Evolutionary conservation across 352 stramenopile genomes (phyloP), one percentile per base, ranked within the genome.

Genomic region (Phytophthora constricta): DNA sequence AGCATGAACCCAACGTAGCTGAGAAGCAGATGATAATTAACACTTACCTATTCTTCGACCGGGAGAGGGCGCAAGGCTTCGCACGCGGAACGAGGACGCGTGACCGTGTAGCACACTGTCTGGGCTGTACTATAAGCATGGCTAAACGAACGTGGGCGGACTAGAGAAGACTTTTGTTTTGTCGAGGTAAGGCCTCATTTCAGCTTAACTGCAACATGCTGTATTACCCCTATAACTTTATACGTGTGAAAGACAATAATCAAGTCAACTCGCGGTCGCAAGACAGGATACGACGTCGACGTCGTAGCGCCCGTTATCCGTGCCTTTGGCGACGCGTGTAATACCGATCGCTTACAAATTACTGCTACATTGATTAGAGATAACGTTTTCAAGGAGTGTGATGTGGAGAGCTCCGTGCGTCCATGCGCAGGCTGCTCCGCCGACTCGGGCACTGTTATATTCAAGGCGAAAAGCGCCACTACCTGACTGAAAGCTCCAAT

Each of bases 401-500:
- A 37, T 7, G 13, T 37, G 13, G 31, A 37, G 13, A 37, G 5
- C 31, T 37, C 31, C 7, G 31, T 13, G 13, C 31, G 31, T 7
- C 31, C 7, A 37, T 37, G 31, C 31, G 31, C 7, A 37, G 31
- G 13, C 31, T 37, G 31, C 7, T 37, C 31, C 31, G 31, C 7
- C 31, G 31, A 7, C 31, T 37, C 53, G 39, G 13, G 8, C n/a
- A 23, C 39, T 65, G 43, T 27, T 46, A 58, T 19, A 58, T 58
- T 46, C 25, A 34, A 26, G 58, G 48, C 14, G 56, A 54, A 11
- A 39, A 65, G 7, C 47, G 48, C 22, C 50, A 58, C 11, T 41
- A 48, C 50, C 11, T 53, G 5, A 48, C 39, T 16, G 58, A 59
- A 47, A 58, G 41, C 10, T 27, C 39, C n/a, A 58, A 65, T 26